Percentiles rank a stretch among this genome's conserved stretches.
These are phyloP conservation scores for Daldinia caldariorum DNA, from an alignment of 495 filamentous ascomycete genomes.

Conservation along the genomic window DNA sequence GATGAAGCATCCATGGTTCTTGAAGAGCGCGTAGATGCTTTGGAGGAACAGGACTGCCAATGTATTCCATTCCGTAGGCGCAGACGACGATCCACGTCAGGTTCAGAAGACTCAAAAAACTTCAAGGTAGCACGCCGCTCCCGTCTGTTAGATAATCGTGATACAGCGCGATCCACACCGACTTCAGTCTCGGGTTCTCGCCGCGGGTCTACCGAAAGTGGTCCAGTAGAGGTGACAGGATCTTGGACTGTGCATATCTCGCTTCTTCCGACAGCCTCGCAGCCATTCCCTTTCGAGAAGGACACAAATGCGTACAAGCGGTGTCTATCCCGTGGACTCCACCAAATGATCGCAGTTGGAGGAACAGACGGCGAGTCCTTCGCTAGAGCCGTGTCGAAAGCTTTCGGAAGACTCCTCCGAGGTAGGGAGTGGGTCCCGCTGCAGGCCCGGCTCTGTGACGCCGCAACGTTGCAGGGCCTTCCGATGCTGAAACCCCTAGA, in stretches of 20 bases:
- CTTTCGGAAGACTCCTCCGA: slow-evolving; percentile 59
- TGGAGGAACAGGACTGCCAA: slow-evolving; percentile 48
- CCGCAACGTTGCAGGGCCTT: slow-evolving; percentile 61
- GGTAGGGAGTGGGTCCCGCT: slow-evolving; percentile 64
- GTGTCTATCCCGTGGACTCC: slow-evolving; percentile 65
- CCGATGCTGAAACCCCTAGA: slow-evolving; percentile 65
- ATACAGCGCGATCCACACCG: slow-evolving; percentile 24
- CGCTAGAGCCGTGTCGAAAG: slow-evolving; percentile 55
- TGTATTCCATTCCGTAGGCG: slow-evolving; percentile 38
- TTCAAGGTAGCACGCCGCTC: slow-evolving; percentile 27
- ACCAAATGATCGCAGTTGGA: slow-evolving; percentile 61
- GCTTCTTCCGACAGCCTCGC: slow-evolving; percentile 59
- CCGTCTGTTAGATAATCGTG: slow-evolving; percentile 7
- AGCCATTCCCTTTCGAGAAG: slow-evolving; percentile 67
- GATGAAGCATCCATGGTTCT: slow-evolving; percentile 61
- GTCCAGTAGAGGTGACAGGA: slow-evolving; percentile 36
- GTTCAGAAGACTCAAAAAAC: slow-evolving; percentile 43
- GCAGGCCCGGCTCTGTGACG: slow-evolving; percentile 65
- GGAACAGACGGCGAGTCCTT: slow-evolving; percentile 61
- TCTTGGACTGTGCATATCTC: slow-evolving; percentile 67
- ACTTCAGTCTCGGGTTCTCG: slow-evolving; percentile 23
- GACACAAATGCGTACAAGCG: slow-evolving; percentile 67
- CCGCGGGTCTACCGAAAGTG: slow-evolving; percentile 7
- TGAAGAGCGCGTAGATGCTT: slow-evolving; percentile 62
- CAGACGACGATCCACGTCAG: slow-evolving; percentile 46